Conservation (phyloP, 352 stramenopile genomes). For the Peronospora belbahrii region DNA sequence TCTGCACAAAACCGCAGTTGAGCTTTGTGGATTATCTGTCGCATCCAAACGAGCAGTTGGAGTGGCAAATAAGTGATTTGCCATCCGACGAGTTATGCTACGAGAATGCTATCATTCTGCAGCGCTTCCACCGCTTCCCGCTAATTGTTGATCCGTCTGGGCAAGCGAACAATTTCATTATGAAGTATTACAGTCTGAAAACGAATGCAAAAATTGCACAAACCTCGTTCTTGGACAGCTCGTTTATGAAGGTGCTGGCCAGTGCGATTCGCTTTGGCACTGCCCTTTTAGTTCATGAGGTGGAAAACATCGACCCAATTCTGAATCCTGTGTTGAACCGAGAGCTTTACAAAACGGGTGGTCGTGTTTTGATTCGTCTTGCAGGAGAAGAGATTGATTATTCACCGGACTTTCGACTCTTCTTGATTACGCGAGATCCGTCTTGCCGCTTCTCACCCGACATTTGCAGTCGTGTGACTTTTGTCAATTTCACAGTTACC, state of each 20-base stretch:
- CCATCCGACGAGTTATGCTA: slow-evolving; percentile 96
- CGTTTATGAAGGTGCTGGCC: slow-evolving; percentile 99
- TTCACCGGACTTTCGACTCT: slow-evolving; percentile 96
- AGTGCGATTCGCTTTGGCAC: slow-evolving; percentile 99
- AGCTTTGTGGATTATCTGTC: slow-evolving; percentile 96
- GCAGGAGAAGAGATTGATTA: slow-evolving; percentile 99
- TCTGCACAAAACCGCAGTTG: slow-evolving; percentile 71
- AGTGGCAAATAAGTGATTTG: slow-evolving; percentile 94
- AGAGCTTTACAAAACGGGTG: slow-evolving; percentile 97
- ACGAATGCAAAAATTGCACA: slow-evolving; percentile 92
- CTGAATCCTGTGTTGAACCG: slow-evolving; percentile 99
- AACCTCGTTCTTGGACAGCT: slow-evolving; percentile 98
- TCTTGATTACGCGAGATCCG: slow-evolving; percentile 97
- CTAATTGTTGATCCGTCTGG: slow-evolving; percentile 98
- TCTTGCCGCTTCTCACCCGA: slow-evolving; percentile 97
- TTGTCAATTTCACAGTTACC: slow-evolving; percentile 99
- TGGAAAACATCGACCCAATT: slow-evolving; percentile 99
- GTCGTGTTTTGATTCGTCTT: slow-evolving; percentile 95
- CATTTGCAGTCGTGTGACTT: slow-evolving; percentile 97
- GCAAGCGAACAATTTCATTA: slow-evolving; percentile 96
- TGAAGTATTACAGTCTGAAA: slow-evolving; percentile 94
- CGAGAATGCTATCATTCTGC: slow-evolving; percentile 99
- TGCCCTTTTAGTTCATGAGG: slow-evolving; percentile 97
- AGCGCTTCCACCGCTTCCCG: slow-evolving; percentile 95
- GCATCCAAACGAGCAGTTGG: slow-evolving; percentile 89